These are phyloP conservation scores for Cercospora canescens DNA, from an alignment of 2,329 filamentous ascomycete species.

Conservation along the genomic window DNA sequence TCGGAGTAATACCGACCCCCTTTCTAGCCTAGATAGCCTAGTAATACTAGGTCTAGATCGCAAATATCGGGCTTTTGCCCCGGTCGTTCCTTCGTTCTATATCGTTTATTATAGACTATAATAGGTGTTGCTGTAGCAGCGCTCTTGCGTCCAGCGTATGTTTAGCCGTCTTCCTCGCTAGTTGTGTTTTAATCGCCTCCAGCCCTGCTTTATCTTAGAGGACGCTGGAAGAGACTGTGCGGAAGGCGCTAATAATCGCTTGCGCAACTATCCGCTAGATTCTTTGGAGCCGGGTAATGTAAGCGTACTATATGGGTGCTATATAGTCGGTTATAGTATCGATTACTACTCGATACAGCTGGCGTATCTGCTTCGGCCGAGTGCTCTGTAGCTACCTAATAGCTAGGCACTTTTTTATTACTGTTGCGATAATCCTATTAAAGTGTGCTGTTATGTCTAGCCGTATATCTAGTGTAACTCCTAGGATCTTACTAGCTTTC, in stretches of 20 bases:
- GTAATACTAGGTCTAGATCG: background rate
- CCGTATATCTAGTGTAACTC: background rate
- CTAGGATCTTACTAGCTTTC: background rate
- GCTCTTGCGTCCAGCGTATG: background rate
- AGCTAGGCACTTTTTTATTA: background rate
- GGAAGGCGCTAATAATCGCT: background rate
- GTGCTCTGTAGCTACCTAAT: background rate
- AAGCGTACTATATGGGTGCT: background rate
- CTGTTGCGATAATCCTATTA: background rate
- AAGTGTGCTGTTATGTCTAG: background rate
- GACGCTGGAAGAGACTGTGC: background rate
- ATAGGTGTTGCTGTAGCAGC: background rate
- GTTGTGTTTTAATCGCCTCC: background rate
- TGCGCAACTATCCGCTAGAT: background rate
- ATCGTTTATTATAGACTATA: background rate
- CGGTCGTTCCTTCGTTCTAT: background rate
- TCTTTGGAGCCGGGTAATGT: background rate
- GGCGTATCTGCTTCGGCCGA: background rate
- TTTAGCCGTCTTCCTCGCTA: background rate
- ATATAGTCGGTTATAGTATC: background rate
- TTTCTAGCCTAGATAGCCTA: background rate
- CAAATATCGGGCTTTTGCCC: background rate
- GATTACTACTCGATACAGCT: background rate
- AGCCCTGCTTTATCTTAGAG: background rate
- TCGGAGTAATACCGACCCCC: background rate